A percentile compares a stretch with the other conserved stretches of the same genome.
These are phyloP conservation scores for Coemansia sp. DNA, from an alignment of 192 early-diverging fungal species.

Conservation along the genomic window DNA sequence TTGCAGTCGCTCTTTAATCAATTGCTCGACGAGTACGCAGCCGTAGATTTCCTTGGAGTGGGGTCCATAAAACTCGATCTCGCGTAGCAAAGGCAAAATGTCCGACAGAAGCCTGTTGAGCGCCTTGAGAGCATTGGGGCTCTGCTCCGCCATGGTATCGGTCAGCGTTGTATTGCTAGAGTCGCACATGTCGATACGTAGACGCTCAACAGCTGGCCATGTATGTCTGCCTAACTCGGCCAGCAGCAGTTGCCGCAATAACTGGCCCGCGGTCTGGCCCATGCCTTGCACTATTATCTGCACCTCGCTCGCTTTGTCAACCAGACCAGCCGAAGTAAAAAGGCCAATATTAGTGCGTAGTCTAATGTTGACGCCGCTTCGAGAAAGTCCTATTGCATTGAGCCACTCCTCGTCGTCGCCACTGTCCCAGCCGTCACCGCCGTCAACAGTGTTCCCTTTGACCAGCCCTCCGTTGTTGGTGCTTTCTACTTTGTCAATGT, in stretches of 20 bases:
- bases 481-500: too few species aligned
- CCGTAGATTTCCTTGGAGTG: too few species aligned
- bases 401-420: neutral
- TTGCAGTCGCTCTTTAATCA: conserved; percentile 16
- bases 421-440: neutral
- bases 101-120: neutral
- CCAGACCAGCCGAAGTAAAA: neutral
- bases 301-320: neutral
- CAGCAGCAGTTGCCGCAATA: neutral
- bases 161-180: neutral
- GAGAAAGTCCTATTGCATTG: neutral
- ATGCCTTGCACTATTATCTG: neutral
- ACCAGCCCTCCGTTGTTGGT: too few species aligned
- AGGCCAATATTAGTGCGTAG: neutral
- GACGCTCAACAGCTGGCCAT: neutral
- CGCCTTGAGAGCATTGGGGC: neutral
- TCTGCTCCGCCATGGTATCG: neutral
- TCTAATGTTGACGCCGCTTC: neutral
- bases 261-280: neutral
- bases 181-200: neutral
- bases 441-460: too few species aligned
- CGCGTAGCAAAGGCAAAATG: conserved; percentile 9
- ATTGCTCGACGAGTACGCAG: neutral
- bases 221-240: neutral
- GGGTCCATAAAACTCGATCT: conserved; percentile 7